These are phyloP conservation scores for Ascochyta koolunga DNA, from an alignment of 2,329 filamentous ascomycete species.

Conservation along the genomic window DNA sequence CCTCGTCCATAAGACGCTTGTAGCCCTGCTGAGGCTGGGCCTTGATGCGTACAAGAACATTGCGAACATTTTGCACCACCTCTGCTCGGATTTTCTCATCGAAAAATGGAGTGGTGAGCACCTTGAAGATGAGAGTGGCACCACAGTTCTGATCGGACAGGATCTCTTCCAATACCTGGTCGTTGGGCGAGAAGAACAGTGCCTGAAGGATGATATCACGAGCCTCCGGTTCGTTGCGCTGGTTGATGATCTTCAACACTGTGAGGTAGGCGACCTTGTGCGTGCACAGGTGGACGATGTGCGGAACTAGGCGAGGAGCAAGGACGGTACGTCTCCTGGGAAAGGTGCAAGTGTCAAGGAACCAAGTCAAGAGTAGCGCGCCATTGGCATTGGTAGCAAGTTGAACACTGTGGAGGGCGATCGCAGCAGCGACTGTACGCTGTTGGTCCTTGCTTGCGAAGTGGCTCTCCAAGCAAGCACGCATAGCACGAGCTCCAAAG, in stretches of 20 bases:
- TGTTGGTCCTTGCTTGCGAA: slow-evolving; percentile 95
- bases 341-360: slow-evolving; percentile 97
- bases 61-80: slow-evolving; percentile 90
- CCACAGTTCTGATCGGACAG: slow-evolving; percentile 90
- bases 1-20: slow-evolving; percentile 98
- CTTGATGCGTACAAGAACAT: slow-evolving; percentile 86
- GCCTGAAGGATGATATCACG: slow-evolving; percentile 88
- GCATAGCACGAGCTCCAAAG: slow-evolving; percentile 94
- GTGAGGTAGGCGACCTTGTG: slow-evolving; percentile 98
- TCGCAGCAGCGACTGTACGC: slow-evolving; percentile 88
- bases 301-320: slow-evolving; percentile 88
- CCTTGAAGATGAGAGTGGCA: slow-evolving; percentile 97
- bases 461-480: slow-evolving; percentile 94
- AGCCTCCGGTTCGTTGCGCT: slow-evolving; percentile 91
- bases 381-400: slow-evolving; percentile 96
- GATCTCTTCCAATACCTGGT: slow-evolving; percentile 87
- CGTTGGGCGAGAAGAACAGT: slow-evolving; percentile 87
- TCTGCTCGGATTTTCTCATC: slow-evolving; percentile 88
- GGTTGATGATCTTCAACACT: slow-evolving; percentile 97
- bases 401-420: slow-evolving; percentile 96
- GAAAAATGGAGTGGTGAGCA: slow-evolving; percentile 95
- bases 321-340: slow-evolving; percentile 88
- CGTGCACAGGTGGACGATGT: slow-evolving; percentile 92
- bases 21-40: slow-evolving; percentile 94
- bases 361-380: slow-evolving; percentile 92